Conservation (phyloP, 2,329 filamentous ascomycete species). For the Geosmithia morbida region DNA sequence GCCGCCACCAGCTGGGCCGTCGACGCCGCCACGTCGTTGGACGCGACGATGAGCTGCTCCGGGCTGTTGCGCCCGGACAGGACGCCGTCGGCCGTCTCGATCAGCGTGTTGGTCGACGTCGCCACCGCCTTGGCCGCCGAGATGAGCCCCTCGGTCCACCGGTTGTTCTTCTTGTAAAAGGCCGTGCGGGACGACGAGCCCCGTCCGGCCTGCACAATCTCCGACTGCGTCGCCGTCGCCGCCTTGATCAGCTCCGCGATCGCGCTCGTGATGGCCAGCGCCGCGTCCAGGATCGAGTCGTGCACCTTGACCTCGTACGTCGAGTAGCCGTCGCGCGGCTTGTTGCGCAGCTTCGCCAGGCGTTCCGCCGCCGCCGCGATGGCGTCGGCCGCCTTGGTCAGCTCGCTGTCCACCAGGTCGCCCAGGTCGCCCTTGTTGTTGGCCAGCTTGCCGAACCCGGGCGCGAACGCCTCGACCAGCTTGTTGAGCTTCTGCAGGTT, state of each 20-base stretch:
- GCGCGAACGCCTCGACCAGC: slow-evolving; percentile 80
- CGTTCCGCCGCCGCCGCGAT: slow-evolving; percentile 86
- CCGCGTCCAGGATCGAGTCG: slow-evolving; percentile 86
- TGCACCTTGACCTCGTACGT: slow-evolving; percentile 95
- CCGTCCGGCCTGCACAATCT: slow-evolving; percentile 88
- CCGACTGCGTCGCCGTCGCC: slow-evolving; percentile 81
- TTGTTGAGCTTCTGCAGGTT: slow-evolving; percentile 90
- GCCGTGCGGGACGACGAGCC: slow-evolving; percentile 78
- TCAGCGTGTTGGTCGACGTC: slow-evolving; percentile 83
- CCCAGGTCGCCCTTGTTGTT: slow-evolving; percentile 75
- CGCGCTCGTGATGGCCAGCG: slow-evolving; percentile 82
- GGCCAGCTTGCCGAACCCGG: slow-evolving; percentile 69
- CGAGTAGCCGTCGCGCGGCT: slow-evolving; percentile 88
- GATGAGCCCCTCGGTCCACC: slow-evolving; percentile 96
- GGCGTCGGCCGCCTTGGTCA: slow-evolving; percentile 86
- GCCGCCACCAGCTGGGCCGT: slow-evolving; percentile 95
- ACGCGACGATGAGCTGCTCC: slow-evolving; percentile 94
- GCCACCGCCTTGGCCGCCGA: slow-evolving; percentile 95
- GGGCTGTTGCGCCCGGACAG: slow-evolving; percentile 83
- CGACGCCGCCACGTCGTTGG: slow-evolving; percentile 90
- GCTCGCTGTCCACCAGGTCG: slow-evolving; percentile 81
- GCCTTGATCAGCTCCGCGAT: slow-evolving; percentile 93
- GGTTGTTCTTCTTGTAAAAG: slow-evolving; percentile 99
- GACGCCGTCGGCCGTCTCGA: slow-evolving; percentile 95
- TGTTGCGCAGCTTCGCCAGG: slow-evolving; percentile 84